Percentiles rank a stretch among this genome's conserved stretches.
These are phyloP conservation scores for Albatrellus ellisii DNA, from an alignment of 768 basidiomycete genomes.

Conservation along the genomic window DNA sequence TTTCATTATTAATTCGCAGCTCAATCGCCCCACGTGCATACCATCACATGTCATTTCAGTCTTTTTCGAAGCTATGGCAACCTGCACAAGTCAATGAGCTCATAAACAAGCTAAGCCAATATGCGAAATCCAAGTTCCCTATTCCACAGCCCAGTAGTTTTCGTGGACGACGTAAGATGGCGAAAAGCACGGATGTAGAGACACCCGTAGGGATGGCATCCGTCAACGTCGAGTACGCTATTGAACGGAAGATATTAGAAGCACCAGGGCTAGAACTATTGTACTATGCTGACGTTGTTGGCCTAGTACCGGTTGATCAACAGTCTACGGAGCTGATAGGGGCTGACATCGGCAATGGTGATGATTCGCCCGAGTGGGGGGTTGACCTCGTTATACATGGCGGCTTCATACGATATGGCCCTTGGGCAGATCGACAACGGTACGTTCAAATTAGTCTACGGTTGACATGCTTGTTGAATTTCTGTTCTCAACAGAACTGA, in stretches of 20 bases:
- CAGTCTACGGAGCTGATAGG: conserved; percentile 18
- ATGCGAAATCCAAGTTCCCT: not conserved
- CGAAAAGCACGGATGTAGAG: conserved; percentile 34
- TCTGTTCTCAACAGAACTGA: conserved; percentile 24
- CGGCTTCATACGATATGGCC: conserved; percentile 75
- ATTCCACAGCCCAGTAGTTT: conserved; percentile 1
- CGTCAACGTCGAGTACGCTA: conserved; percentile 65
- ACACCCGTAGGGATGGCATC: conserved; percentile 45
- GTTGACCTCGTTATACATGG: conserved; percentile 71
- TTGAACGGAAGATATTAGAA: conserved; percentile 74
- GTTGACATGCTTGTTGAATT: not conserved
- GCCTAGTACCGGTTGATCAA: conserved; percentile 41
- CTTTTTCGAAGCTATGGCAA: conserved; percentile 11
- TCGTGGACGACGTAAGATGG: conserved; percentile 16
- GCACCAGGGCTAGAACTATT: conserved; percentile 64
- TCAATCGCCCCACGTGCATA: conserved; percentile 7
- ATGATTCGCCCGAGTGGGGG: conserved; percentile 86
- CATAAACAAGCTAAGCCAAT: conserved; percentile 1
- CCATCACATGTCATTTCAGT: conserved; percentile 7
- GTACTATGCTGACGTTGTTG: conserved; percentile 81
- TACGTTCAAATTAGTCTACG: conserved; percentile 17
- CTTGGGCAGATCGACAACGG: conserved; percentile 96
- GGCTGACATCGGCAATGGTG: conserved; percentile 76
- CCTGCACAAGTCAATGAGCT: conserved; percentile 5
- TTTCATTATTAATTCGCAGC: conserved; percentile 2